Evolutionary conservation across 345 rosid species (phyloP), one percentile per base, ranked within the genome.

Genomic region (Citropsis articulata): DNA sequence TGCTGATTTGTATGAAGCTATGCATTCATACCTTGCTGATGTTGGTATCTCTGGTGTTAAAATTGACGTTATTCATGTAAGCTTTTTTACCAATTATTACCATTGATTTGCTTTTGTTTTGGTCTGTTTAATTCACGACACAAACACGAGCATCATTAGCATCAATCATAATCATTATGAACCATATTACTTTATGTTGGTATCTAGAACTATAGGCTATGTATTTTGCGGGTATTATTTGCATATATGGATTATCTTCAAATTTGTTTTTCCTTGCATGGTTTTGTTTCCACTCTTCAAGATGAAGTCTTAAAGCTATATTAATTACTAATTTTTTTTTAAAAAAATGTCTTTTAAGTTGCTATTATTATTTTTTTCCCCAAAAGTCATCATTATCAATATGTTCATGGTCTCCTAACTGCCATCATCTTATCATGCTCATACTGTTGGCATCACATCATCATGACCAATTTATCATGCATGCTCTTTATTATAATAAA

Each of bases 21-120:
- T 85, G 66, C 85, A 82, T 48, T 69, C 74, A 5, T 79, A 81
- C 61, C 79, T 84, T 30, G 77, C 77, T 6, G 59, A 57, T 10
- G 31, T 18, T 19, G 83, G 87, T 8, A 35, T 84, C 3, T 73
- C 76, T 64, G 85, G 87, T 2, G 87, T 85, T 4, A 85, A 85
- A 62, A 81, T 79, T 10, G 87, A 79, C 60, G 85, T 63, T 21
- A 73, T 66, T n/a, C 77, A 79, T 66, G 61, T 79, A 66, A 79
- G 77, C 36, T 8, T 31, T 27, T 14, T 18, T n/a, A 4, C 7
- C 7, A 45, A 8, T 22, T 12, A 18, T 53, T 21, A 9, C 45
- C 24, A 55, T 5, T 48, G 24, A 30, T 64, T 31, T 64, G 2
- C 6, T 62, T 12, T 64, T 64, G 12, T 22, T 31, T 6, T 18